Evolutionary conservation across 2,329 filamentous ascomycete genomes (phyloP).

Genomic region (Cytospora leucostoma): DNA sequence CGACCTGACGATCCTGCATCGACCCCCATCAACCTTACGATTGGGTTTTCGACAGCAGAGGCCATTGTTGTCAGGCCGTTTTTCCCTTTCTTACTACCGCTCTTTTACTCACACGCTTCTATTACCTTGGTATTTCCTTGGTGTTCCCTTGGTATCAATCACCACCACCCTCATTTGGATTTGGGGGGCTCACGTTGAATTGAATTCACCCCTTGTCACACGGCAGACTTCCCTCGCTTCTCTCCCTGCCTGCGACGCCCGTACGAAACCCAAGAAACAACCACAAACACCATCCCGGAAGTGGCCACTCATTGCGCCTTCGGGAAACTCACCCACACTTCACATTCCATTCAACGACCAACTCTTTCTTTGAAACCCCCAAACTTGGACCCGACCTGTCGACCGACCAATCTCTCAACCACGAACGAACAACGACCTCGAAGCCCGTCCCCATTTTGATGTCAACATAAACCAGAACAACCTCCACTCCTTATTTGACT

Average conservation of each 20-base stretch:
- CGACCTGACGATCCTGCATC: constrained; percentile 18
- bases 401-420: constrained; percentile 2
- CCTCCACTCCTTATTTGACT: constrained; percentile 4
- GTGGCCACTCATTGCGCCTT: constrained; percentile 12
- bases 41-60: constrained; percentile 14
- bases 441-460: constrained; percentile 17
- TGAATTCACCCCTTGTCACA: constrained; percentile 25
- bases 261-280: constrained; percentile 10
- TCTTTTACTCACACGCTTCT: constrained; percentile 8
- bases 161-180: constrained; percentile 24
- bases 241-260: constrained; percentile 19
- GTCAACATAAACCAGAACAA: constrained; percentile 19
- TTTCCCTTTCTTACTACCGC: constrained; percentile 2
- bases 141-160: constrained; percentile 19
- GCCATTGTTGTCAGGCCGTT: constrained; percentile 19
- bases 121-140: constrained; percentile 17
- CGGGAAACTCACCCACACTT: constrained; percentile 1
- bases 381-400: constrained; percentile 7
- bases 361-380: constrained; percentile 7
- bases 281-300: background rate
- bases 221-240: constrained; percentile 21
- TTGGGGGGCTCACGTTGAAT: constrained; percentile 23
- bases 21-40: constrained; percentile 14
- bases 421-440: constrained; percentile 11
- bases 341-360: constrained; percentile 12